A percentile compares a stretch with the other conserved stretches of the same genome.
phyloP scores from a whole-genome alignment of 2,329 filamentous ascomycete genomes.

The Ophiostoma ips region DNA sequence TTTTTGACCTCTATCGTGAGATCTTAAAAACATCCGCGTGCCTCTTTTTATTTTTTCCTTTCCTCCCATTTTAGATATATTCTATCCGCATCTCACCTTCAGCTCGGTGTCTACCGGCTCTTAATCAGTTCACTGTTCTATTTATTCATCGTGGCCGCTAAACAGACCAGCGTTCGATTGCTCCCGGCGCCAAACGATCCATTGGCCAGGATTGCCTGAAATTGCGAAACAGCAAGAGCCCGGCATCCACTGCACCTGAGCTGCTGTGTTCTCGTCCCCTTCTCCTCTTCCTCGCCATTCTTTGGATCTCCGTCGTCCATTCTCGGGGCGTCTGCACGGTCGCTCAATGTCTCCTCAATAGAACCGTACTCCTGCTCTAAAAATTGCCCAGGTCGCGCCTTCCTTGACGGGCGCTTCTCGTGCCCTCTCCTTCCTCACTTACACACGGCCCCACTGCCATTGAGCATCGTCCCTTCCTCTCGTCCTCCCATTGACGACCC shows the following conservation, averaged over 20 bases:
- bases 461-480: neutral
- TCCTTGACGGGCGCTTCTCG: neutral
- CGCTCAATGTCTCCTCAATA: neutral
- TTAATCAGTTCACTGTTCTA: neutral
- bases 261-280: neutral
- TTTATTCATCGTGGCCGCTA: neutral
- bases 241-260: neutral
- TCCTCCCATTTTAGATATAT: neutral
- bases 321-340: neutral
- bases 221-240: constrained; percentile 11
- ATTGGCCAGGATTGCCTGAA: constrained; percentile 10
- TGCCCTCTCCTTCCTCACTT: neutral
- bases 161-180: constrained; percentile 4
- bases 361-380: neutral
- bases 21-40: no score
- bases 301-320: neutral
- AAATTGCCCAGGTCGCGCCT: neutral
- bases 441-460: neutral
- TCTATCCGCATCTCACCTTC: no score
- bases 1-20: no score
- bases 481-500: neutral
- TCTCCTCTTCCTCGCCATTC: neutral
- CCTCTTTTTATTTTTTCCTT: neutral
- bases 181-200: constrained; percentile 10
- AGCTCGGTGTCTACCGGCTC: neutral